phyloP scores from a whole-genome alignment of 164 flowering plant genomes.

The Liquidambar formosana region DNA sequence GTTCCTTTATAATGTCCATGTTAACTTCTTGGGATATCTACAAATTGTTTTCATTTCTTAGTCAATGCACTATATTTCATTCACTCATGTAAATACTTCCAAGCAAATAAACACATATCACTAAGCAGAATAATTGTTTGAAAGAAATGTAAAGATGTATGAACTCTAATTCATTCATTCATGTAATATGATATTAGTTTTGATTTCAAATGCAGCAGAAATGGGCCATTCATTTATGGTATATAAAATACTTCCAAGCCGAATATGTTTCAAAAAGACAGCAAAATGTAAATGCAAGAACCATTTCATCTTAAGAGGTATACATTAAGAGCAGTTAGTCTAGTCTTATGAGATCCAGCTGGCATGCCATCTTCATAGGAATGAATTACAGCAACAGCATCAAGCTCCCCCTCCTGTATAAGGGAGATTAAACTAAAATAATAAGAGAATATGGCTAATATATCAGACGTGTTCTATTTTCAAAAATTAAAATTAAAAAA shows the following conservation, averaged over 20 bases:
- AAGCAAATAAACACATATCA: too few species aligned
- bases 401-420: constrained; percentile 79
- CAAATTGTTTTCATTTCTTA: neutral
- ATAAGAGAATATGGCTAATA: neutral
- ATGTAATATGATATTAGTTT: too few species aligned
- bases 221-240: neutral
- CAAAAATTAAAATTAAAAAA: too few species aligned
- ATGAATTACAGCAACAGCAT: constrained; percentile 74
- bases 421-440: neutral
- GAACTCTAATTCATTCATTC: too few species aligned
- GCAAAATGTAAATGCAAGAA: neutral
- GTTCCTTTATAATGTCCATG: neutral
- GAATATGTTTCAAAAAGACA: neutral
- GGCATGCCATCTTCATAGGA: constrained; percentile 84
- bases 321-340: constrained; percentile 87
- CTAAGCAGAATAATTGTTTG: too few species aligned
- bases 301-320: constrained; percentile 14
- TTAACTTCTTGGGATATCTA: too few species aligned
- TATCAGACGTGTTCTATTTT: neutral
- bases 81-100: too few species aligned
- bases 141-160: too few species aligned
- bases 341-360: constrained; percentile 78
- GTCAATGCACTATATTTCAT: too few species aligned
- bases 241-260: neutral
- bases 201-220: neutral